Evolutionary conservation across 192 early-diverging fungal genomes (phyloP), one percentile per base, ranked within the genome.

Genomic region (Haplosporangium gracile): DNA sequence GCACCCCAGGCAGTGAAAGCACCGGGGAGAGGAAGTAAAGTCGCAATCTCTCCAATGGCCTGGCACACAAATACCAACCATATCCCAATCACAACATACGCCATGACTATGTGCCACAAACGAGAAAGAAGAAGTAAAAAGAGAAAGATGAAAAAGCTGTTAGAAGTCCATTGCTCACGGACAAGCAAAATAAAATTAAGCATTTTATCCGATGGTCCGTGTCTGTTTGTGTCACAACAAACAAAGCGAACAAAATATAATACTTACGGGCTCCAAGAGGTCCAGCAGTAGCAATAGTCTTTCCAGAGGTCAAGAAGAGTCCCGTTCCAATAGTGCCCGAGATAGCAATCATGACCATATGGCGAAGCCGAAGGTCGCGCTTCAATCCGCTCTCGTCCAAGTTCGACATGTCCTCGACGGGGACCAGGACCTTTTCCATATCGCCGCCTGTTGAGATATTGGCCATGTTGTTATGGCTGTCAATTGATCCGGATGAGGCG

Each of bases 331-430:
- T 82, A 4, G 80, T 82, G 13, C 80, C 80, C 22, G 80, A 82
- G 74, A 82, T 82, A 20, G 80, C 80, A 39, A 82, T 93, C 92
- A 93, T 93, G 73, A 89, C 88, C 91, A 93, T 92, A 65, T 93
- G 92, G 5, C 92, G 89, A 29, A 89, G 80, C 45, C 88, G 91
- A 74, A 93, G 26, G 32, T 82, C 80, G 55, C 80, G 74, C 69
- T 76, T 82, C 80, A 76, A 49, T 32, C 80, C 74, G 38, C 75
- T 72, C 7, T 68, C 55, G 22, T 76, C 70, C 22, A 76, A 5
- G 24, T 71, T 72, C 38, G 45, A 73, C 79, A 81, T 81, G 6
- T 81, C 57, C 73, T 81, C 79, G 8, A 75, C 79, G 22, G 72
- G 63, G 20, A 81, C 75, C 34, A 68, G 51, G 13, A 81, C 38